Evolutionary conservation across 345 rosid genomes (phyloP).

Genomic region (Eucalyptus grandis): DNA sequence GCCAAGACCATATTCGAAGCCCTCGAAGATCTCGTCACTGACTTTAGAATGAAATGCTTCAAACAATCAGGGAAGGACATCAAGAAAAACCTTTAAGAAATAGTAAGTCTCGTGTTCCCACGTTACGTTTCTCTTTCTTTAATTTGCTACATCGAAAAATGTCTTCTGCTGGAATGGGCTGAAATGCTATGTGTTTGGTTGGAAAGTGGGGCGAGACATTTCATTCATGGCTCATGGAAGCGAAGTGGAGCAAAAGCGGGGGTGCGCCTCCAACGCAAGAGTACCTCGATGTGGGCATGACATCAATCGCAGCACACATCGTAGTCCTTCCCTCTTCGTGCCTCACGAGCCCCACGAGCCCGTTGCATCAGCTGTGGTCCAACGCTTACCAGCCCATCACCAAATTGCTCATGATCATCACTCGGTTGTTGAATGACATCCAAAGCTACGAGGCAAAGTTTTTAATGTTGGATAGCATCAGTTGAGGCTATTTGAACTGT

Average conservation of each 20-base stretch:
- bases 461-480: neutral
- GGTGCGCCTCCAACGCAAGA: constrained; percentile 18
- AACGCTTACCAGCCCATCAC: neutral
- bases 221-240: constrained; percentile 46
- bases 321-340: constrained; percentile 23
- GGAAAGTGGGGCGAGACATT: constrained; percentile 58
- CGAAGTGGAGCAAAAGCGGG: constrained; percentile 35
- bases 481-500: neutral
- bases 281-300: constrained; percentile 35
- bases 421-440: neutral
- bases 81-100: constrained; percentile 9
- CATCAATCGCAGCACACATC: constrained; percentile 35
- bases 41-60: constrained; percentile 6
- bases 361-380: constrained; percentile 3
- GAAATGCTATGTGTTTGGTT: neutral
- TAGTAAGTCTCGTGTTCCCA: constrained; percentile 13
- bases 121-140: neutral
- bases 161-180: too few species aligned
- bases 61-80: constrained; percentile 20
- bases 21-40: constrained; percentile 30
- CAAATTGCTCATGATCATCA: neutral
- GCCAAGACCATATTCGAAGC: constrained; percentile 22
- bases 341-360: constrained; percentile 8
- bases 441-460: neutral
- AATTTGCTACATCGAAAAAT: neutral